Evolutionary conservation across 805 yeast genomes (phyloP).

Genomic region (Saturnispora saitoi): DNA sequence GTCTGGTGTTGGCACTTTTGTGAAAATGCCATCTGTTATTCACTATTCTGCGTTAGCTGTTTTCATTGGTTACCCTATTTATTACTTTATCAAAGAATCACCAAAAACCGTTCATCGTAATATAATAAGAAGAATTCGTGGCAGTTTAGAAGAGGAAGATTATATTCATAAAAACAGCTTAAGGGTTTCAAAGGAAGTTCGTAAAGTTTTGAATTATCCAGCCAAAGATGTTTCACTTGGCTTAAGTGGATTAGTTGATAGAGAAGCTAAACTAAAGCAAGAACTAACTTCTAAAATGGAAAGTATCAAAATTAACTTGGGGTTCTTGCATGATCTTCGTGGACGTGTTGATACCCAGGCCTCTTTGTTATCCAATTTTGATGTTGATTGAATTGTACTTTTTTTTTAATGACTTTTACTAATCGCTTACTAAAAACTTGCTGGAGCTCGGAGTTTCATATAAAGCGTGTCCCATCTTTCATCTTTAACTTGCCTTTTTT

Average conservation of each 20-base stretch:
- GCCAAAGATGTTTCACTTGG: slow-evolving; percentile 69
- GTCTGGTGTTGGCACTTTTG: slow-evolving; percentile 26
- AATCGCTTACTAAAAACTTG: not conserved
- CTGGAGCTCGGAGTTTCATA: not conserved
- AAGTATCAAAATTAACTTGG: slow-evolving; percentile 46
- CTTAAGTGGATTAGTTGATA: slow-evolving; percentile 59
- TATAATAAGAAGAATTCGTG: slow-evolving; percentile 60
- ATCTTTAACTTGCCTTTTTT: not conserved
- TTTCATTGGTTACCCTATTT: slow-evolving; percentile 30
- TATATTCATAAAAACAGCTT: slow-evolving; percentile 72
- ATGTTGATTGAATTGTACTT: slow-evolving; percentile 7
- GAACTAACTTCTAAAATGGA: slow-evolving; percentile 43
- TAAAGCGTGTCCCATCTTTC: not conserved
- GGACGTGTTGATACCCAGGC: slow-evolving; percentile 19
- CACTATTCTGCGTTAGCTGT: slow-evolving; percentile 26
- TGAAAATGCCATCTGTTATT: slow-evolving; percentile 23
- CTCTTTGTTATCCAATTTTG: slow-evolving; percentile 11
- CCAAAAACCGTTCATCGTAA: slow-evolving; percentile 87
- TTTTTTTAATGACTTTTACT: slow-evolving; percentile 1
- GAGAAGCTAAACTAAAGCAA: slow-evolving; percentile 48
- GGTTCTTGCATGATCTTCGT: slow-evolving; percentile 42
- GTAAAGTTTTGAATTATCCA: slow-evolving; percentile 74
- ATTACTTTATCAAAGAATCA: slow-evolving; percentile 64
- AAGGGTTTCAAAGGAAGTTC: slow-evolving; percentile 73
- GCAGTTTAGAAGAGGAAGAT: slow-evolving; percentile 56